phyloP scores from a whole-genome alignment of 2,329 filamentous ascomycete genomes.

The Ceratocystis harringtonii region DNA sequence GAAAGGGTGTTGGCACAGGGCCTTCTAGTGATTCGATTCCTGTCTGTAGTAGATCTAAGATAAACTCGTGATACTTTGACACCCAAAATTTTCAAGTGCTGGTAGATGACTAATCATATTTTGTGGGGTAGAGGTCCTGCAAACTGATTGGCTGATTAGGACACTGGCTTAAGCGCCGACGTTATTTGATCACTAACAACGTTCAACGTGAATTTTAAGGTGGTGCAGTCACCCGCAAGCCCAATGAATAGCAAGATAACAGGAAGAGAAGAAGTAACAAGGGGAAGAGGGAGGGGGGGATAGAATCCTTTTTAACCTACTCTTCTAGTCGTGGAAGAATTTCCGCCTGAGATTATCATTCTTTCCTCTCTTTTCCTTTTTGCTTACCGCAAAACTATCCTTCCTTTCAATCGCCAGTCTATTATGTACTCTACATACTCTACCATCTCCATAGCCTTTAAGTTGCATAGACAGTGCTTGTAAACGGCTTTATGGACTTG shows the following conservation, averaged over 20 bases:
- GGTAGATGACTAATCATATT: not conserved
- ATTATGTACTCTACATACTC: not conserved
- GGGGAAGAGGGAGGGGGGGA: conserved; percentile 1
- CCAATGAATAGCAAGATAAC: not conserved
- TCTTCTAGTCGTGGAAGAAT: not conserved
- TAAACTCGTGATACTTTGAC: conserved; percentile 9
- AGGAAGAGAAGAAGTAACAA: not conserved
- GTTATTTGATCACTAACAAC: conserved; percentile 15
- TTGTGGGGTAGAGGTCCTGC: not conserved
- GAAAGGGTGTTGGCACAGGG: not conserved
- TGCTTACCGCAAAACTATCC: not conserved
- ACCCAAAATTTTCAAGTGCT: conserved; percentile 9
- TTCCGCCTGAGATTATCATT: not conserved
- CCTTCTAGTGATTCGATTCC: not conserved
- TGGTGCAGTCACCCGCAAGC: conserved; percentile 8
- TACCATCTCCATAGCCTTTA: not conserved
- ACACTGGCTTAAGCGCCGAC: conserved; percentile 16
- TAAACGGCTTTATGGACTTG: not conserved
- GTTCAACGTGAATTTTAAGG: conserved; percentile 1
- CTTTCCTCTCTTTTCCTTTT: conserved; percentile 2
- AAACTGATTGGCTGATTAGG: conserved; percentile 13
- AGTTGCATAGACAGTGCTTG: not conserved
- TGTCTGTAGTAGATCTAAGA: not conserved
- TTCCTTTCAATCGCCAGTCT: not conserved
- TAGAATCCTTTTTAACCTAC: conserved; percentile 4